These are phyloP conservation scores for Aspergillus fumigatus DNA, from an alignment of 2,329 filamentous ascomycete genomes.

Conservation along the genomic window DNA sequence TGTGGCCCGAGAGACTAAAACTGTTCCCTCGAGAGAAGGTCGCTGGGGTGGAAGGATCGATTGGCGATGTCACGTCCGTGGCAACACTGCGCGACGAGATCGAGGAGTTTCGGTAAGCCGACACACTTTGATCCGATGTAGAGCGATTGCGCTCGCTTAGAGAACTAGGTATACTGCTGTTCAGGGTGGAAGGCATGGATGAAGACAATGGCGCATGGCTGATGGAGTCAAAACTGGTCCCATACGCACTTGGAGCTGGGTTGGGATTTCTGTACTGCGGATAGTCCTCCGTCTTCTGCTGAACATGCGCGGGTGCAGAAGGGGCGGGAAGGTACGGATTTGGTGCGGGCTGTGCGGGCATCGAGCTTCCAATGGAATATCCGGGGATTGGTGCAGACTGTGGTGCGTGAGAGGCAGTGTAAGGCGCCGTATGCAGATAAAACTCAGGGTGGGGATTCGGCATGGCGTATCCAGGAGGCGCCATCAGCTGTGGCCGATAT, in stretches of 20 bases:
- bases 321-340: slow-evolving; percentile 36
- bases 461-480: slow-evolving; percentile 32
- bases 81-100: slow-evolving; percentile 36
- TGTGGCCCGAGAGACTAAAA: slow-evolving; percentile 31
- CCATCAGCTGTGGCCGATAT: slow-evolving; percentile 37
- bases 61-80: slow-evolving; percentile 35
- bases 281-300: slow-evolving; percentile 37
- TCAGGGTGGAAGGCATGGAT: slow-evolving; percentile 30
- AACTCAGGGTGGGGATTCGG: slow-evolving; percentile 32
- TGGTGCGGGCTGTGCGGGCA: slow-evolving; percentile 30
- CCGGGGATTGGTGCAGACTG: slow-evolving; percentile 29
- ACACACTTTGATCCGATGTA: slow-evolving; percentile 31
- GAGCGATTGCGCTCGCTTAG: slow-evolving; percentile 35
- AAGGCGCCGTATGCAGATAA: slow-evolving; percentile 33
- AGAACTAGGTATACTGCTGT: slow-evolving; percentile 27
- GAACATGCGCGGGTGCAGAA: slow-evolving; percentile 23
- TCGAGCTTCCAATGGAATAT: slow-evolving; percentile 31
- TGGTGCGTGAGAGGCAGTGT: slow-evolving; percentile 31
- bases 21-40: slow-evolving; percentile 34
- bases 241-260: slow-evolving; percentile 28
- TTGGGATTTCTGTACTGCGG: slow-evolving; percentile 27
- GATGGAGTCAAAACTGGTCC: slow-evolving; percentile 32
- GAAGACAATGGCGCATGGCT: slow-evolving; percentile 30
- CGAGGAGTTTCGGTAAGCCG: slow-evolving; percentile 38
- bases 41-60: slow-evolving; percentile 33